Percentiles rank a stretch among this genome's conserved stretches.
Conservation (phyloP, 1,284 basidiomycete species). For the Cryptococcus sp. region DNA sequence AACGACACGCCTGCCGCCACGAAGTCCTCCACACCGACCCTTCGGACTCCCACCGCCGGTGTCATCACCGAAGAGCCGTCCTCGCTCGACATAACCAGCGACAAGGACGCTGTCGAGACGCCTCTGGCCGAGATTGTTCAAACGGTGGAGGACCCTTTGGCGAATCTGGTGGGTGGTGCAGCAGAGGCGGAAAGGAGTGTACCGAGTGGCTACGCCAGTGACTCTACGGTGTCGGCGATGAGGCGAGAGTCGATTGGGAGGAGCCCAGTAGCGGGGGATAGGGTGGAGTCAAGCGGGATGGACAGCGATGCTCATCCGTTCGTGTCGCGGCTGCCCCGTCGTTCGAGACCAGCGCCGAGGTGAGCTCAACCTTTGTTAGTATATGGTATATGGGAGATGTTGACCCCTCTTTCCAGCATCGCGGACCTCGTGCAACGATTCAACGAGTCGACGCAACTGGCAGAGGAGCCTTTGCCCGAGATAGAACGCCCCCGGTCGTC, state of each 20-base stretch:
- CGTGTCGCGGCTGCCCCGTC: conserved; percentile 68
- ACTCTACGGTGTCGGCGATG: conserved; percentile 81
- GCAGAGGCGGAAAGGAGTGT: conserved; percentile 39
- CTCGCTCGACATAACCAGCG: conserved; percentile 7
- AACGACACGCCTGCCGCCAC: conserved; percentile 14
- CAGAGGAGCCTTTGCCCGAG: conserved; percentile 18
- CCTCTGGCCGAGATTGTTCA: conserved; percentile 22
- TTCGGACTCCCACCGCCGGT: conserved; percentile 1
- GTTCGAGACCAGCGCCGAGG: conserved; percentile 47
- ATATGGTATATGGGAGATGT: conserved; percentile 39
- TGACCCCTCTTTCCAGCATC: conserved; percentile 54
- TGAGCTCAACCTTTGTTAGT: conserved; percentile 11
- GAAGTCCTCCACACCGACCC: conserved; percentile 16
- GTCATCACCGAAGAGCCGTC: neutral
- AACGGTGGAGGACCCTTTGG: conserved; percentile 11
- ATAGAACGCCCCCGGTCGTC: conserved; percentile 30
- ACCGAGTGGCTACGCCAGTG: conserved; percentile 64
- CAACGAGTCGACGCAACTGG: conserved; percentile 33
- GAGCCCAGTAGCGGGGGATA: neutral
- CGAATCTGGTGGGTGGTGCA: neutral
- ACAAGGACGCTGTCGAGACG: conserved; percentile 18
- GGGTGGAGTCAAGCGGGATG: conserved; percentile 38
- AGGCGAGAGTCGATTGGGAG: conserved; percentile 19
- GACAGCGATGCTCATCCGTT: conserved; percentile 45
- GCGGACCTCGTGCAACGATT: conserved; percentile 82